Base-by-base conservation (phyloP, 2,329 filamentous ascomycete genomes). In the Penicillium italicum region DNA sequence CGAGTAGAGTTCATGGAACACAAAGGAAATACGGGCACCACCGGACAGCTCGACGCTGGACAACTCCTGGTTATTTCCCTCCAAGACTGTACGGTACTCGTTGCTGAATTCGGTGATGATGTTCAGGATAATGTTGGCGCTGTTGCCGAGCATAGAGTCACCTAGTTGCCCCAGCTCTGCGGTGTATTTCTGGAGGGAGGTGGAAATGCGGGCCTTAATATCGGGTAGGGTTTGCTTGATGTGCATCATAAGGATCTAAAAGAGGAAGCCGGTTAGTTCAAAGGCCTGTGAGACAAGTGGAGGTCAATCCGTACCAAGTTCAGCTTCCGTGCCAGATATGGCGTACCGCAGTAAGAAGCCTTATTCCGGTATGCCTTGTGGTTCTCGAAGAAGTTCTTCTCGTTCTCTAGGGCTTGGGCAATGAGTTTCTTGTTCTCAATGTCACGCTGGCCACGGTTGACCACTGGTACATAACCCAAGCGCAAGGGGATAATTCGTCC, bases 101-200 rank as follows among this genome's bases (percentile, higher is more conserved):
- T 96, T 96, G 65, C 90, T 92, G 73, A 99, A 99, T 76, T 99
- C 94, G 38, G 93, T 97, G 70, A 99, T 99, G 77, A 99, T 96
- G 77, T 97, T 97, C 61, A 99, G 85, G 54, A 99, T 87, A 62
- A 99, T 96, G 73, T 97, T 99, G 56, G 90, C 88, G 73, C 88
- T 94, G 80, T 97, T 97, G 40, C 94, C 94, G 26, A 99, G 86
- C 80, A 97, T 89, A 12, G 92, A 97, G 61, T 96, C 93, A 22
- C 95, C 94, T 12, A 99, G 82, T 59, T 87, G 85, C 54, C 85
- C 80, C 22, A 99, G 82, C 75, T 99, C 94, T 40, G 85, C 77
- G 4, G 84, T 81, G 76, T 99, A 99, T 74, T 99, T 99, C 72
- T 92, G 88, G 57, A 99, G 80, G 14, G 93, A 97, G 64, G 90